Percentiles rank a stretch among this genome's conserved stretches.
Conservation (phyloP, 257 asterid species). For the Capsicum pubescens region DNA sequence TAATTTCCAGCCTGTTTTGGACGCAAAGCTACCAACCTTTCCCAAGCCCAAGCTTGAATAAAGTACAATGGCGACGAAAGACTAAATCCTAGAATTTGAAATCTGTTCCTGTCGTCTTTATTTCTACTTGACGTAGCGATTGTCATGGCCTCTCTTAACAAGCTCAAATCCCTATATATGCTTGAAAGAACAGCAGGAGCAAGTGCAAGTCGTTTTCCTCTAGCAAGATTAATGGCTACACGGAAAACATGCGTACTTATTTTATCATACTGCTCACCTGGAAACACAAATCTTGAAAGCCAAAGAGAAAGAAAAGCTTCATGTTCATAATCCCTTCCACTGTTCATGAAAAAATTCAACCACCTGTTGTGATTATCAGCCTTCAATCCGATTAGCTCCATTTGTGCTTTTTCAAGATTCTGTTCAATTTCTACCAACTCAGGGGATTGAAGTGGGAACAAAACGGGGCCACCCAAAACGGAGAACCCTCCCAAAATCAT, state of each 20-base stretch:
- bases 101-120: no score
- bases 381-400: background rate
- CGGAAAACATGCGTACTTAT: slow-evolving; percentile 33
- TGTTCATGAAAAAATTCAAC: slow-evolving; percentile 39
- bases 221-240: slow-evolving; percentile 41
- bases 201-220: slow-evolving; percentile 44
- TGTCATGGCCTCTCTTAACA: slow-evolving; percentile 36
- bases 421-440: background rate
- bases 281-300: slow-evolving; percentile 50
- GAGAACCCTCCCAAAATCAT: slow-evolving; percentile 49
- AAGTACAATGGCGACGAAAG: slow-evolving; percentile 42
- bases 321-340: slow-evolving; percentile 34
- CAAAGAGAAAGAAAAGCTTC: slow-evolving; percentile 51
- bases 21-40: slow-evolving; percentile 40
- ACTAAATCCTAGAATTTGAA: no score
- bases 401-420: background rate
- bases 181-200: slow-evolving; percentile 48
- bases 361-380: slow-evolving; percentile 27
- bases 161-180: slow-evolving; percentile 45
- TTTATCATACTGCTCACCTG: no score
- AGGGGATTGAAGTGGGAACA: slow-evolving; percentile 17
- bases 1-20: slow-evolving; percentile 38
- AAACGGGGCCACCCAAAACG: slow-evolving; percentile 42
- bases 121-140: background rate
- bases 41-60: slow-evolving; percentile 59